Evolutionary conservation across 345 rosid genomes (phyloP), one percentile per base, ranked within the genome.

Genomic region (Lumnitzera littorea): DNA sequence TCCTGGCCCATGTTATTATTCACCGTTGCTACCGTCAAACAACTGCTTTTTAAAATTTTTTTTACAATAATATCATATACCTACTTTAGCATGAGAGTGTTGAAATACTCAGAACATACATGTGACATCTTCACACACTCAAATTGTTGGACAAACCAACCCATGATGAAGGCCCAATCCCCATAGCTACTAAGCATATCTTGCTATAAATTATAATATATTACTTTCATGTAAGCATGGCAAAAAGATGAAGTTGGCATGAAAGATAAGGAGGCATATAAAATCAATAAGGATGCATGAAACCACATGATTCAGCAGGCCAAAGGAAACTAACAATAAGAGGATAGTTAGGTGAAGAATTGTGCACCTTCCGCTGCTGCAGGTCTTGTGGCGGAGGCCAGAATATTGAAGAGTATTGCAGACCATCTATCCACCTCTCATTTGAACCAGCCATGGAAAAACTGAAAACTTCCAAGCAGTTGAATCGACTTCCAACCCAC

Each of bases 401-500:
- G 68, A 89, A 89, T 65, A 92, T 71, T 29, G 92, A 92, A 12
- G 98, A 92, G 77, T 74, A 84, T 56, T 82, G 89, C 69, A 92
- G 95, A 49, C 96, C 88, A 74, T 89, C 96, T 67, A 84, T 87
- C 98, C 98, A 92, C 68, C 94, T 81, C 83, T 80, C 96, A 47
- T 87, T 80, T 64, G 86, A 77, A 75, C 54, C 74, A 61, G 91
- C 88, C 95, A 90, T 86, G 61, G 31, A 57, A 51, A 36, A 46
- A 31, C 25, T 12, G 43, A 41, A 53, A 16, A n/a, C 51, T 58
- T n/a, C 72, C 57, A 63, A 52, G 50, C 15, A n/a, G 24, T 12
- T 47, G 46, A 50, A 29, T 65, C 55, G 14, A 8, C n/a, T 31
- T 15, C 56, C 25, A 50, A 13, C 25, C 43, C 58, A 36, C n/a